Conservation (phyloP, 2,329 filamentous ascomycete genomes). For the Aureobasidium sp. region DNA sequence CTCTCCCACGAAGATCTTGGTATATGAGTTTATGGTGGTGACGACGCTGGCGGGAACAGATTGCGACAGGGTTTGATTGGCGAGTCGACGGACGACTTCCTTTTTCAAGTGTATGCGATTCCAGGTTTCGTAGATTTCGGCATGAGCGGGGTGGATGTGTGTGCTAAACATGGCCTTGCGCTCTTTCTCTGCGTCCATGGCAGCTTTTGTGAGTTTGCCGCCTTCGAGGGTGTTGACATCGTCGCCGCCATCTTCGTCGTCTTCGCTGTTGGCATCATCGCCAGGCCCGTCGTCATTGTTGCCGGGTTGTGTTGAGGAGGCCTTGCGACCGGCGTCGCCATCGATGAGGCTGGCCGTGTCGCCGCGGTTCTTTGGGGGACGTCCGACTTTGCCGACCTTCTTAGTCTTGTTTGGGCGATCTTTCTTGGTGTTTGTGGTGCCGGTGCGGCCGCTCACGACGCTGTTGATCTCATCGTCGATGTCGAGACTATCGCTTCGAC, state of each 20-base stretch:
- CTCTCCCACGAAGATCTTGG: conserved; percentile 70
- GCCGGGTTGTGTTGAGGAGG: conserved; percentile 11
- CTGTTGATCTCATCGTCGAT: conserved; percentile 31
- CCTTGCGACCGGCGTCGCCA: conserved; percentile 15
- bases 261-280: conserved; percentile 40
- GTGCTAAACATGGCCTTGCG: conserved; percentile 56
- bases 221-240: conserved; percentile 53
- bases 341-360: conserved; percentile 16
- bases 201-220: conserved; percentile 47
- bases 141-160: conserved; percentile 59
- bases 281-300: conserved; percentile 40
- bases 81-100: conserved; percentile 63
- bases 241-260: conserved; percentile 49
- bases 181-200: conserved; percentile 60
- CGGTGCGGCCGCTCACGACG: conserved; percentile 23
- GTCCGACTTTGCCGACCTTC: conserved; percentile 16
- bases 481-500: conserved; percentile 20
- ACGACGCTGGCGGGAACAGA: conserved; percentile 68
- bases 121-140: conserved; percentile 64
- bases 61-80: conserved; percentile 75
- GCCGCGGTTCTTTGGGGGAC: conserved; percentile 9
- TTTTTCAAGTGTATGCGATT: conserved; percentile 62
- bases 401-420: conserved; percentile 36
- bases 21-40: conserved; percentile 66
- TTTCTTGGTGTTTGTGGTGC: not conserved